Conservation (phyloP, 2,329 filamentous ascomycete species). For the Trichoderma atrobrunneum region DNA sequence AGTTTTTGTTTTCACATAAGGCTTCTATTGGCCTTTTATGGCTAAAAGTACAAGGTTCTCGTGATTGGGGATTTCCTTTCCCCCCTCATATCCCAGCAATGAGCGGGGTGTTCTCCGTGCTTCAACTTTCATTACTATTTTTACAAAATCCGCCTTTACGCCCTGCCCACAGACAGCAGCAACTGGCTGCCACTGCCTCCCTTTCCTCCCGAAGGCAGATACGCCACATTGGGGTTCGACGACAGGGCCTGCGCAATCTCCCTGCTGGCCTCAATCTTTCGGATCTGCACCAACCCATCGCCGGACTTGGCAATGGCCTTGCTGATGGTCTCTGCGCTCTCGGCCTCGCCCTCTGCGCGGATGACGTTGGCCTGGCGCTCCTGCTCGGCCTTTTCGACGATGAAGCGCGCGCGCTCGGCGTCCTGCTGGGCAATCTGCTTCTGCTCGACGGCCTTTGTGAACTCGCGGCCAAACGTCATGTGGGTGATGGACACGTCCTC, state of each 20-base stretch:
- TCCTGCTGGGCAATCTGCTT: constrained; percentile 99
- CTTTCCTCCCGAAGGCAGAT: constrained; percentile 71
- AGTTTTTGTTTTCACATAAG: not conserved
- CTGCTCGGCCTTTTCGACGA: constrained; percentile 98
- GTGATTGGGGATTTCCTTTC: constrained; percentile 12
- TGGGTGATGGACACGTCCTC: constrained; percentile 99
- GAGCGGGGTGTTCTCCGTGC: constrained; percentile 36
- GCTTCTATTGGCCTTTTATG: constrained; percentile 23
- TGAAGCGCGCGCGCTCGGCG: constrained; percentile 93
- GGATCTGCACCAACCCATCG: constrained; percentile 90
- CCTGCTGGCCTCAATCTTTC: constrained; percentile 93
- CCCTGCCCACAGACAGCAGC: constrained; percentile 51
- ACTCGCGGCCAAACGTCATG: constrained; percentile 99
- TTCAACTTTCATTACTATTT: constrained; percentile 22
- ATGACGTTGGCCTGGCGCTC: constrained; percentile 98
- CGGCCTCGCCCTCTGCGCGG: constrained; percentile 94
- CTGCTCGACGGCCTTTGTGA: constrained; percentile 98
- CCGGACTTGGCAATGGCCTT: constrained; percentile 91
- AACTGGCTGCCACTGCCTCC: constrained; percentile 52
- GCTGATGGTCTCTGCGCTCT: constrained; percentile 92
- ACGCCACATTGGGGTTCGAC: constrained; percentile 91
- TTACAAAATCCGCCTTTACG: constrained; percentile 28
- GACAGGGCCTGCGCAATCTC: constrained; percentile 92
- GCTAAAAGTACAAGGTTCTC: constrained; percentile 39
- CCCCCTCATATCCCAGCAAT: constrained; percentile 29